These are phyloP conservation scores for Vaccinium darrowii DNA, from an alignment of 148 eudicot species.

Conservation along the genomic window DNA sequence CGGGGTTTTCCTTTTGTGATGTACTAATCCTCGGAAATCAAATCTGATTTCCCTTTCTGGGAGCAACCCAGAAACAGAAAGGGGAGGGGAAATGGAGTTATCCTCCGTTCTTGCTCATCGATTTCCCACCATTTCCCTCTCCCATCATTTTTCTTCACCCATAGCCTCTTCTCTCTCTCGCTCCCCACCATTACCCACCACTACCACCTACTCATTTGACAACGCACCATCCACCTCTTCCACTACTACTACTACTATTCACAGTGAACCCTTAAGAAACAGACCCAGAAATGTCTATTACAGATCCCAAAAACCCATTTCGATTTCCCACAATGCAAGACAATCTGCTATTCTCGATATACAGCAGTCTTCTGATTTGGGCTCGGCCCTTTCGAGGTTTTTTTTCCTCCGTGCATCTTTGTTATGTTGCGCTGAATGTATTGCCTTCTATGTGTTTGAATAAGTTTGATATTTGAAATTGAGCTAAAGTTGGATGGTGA, in stretches of 20 bases:
- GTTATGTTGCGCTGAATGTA: neutral
- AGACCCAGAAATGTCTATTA: conserved; percentile 8
- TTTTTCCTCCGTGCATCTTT: neutral
- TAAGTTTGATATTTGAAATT: neutral
- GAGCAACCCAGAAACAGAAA: too few relatives aligned
- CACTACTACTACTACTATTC: conserved; percentile 14
- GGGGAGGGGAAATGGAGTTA: conserved; percentile 24
- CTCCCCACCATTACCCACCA: neutral
- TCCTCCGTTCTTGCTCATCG: conserved; percentile 20
- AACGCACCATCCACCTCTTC: conserved; percentile 17
- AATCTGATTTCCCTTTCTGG: too few relatives aligned
- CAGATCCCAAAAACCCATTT: conserved; percentile 2
- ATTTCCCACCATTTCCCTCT: conserved; percentile 12
- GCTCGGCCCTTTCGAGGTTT: conserved; percentile 52
- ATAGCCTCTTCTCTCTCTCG: conserved; percentile 10
- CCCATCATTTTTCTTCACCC: neutral
- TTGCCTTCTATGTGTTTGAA: conserved; percentile 11
- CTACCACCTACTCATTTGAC: conserved; percentile 12
- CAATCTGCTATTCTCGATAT: conserved; percentile 44
- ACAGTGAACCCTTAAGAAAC: conserved; percentile 9
- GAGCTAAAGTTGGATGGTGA: neutral
- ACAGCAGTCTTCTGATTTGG: conserved; percentile 45
- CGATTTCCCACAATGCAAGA: conserved; percentile 23
- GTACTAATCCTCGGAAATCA: too few relatives aligned
- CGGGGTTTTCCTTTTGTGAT: too few relatives aligned